These are phyloP conservation scores for Aspergillus melleus DNA, from an alignment of 2,329 filamentous ascomycete genomes.

Conservation along the genomic window DNA sequence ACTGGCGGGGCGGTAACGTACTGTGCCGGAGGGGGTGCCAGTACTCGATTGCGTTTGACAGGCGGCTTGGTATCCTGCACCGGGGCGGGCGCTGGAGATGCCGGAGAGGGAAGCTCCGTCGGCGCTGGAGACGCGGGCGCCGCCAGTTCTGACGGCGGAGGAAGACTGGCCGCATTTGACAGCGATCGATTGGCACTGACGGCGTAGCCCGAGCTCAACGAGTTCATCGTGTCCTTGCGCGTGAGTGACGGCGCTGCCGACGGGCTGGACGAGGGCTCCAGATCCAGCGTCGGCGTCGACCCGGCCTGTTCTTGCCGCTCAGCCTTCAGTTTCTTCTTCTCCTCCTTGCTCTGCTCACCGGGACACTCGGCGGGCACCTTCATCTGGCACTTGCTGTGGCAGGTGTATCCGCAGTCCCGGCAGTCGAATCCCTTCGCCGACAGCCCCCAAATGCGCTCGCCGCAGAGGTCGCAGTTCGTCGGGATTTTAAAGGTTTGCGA, in stretches of 20 bases:
- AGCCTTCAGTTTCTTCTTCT: slow-evolving; percentile 88
- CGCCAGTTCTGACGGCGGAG: slow-evolving; percentile 50
- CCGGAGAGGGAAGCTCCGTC: slow-evolving; percentile 13
- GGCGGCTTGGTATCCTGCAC: slow-evolving; percentile 26
- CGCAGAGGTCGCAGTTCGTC: slow-evolving; percentile 95
- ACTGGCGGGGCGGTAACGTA: slow-evolving; percentile 69
- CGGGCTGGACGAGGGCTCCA: slow-evolving; percentile 31
- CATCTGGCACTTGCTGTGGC: slow-evolving; percentile 98
- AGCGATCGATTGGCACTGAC: slow-evolving; percentile 75
- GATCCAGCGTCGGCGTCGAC: slow-evolving; percentile 44
- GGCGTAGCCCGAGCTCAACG: slow-evolving; percentile 83
- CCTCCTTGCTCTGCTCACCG: slow-evolving; percentile 89
- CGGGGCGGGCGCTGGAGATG: slow-evolving; percentile 19
- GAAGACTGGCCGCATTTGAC: slow-evolving; percentile 57
- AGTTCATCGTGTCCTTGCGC: slow-evolving; percentile 85
- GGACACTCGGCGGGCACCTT: slow-evolving; percentile 96
- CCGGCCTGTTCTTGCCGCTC: slow-evolving; percentile 80
- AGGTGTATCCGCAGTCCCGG: slow-evolving; percentile 94
- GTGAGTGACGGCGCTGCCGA: slow-evolving; percentile 68
- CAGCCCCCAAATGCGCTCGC: slow-evolving; percentile 94
- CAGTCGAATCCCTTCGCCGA: slow-evolving; percentile 97
- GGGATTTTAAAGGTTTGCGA: slow-evolving; percentile 99
- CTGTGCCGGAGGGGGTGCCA: slow-evolving; percentile 81
- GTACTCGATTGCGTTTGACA: slow-evolving; percentile 65
- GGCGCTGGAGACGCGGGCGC: slow-evolving; percentile 28